Percentiles rank a stretch among this genome's conserved stretches.
phyloP scores from a whole-genome alignment of 2,329 filamentous ascomycete genomes.

The Aspergillus aculeatus region DNA sequence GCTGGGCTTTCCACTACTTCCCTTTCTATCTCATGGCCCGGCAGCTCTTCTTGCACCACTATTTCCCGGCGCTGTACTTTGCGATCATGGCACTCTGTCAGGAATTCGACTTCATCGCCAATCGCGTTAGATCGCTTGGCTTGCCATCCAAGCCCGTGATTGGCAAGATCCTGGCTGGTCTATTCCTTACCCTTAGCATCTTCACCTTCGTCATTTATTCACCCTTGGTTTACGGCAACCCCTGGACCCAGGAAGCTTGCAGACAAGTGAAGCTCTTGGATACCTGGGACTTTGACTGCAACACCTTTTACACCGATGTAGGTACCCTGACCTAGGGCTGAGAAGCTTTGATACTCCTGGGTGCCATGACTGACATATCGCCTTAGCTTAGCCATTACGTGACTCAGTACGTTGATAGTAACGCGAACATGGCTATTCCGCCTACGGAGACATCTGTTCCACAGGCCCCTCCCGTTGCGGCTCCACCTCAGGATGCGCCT shows the following conservation, averaged over 20 bases:
- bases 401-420: conserved; percentile 27
- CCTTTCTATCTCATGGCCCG: conserved; percentile 98
- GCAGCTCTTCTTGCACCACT: conserved; percentile 97
- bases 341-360: conserved; percentile 23
- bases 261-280: conserved; percentile 80
- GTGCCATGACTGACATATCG: conserved; percentile 26
- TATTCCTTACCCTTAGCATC: conserved; percentile 72
- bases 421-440: conserved; percentile 22
- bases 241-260: conserved; percentile 89
- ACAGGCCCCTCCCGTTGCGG: conserved; percentile 13
- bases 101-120: conserved; percentile 79
- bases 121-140: conserved; percentile 67
- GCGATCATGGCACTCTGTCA: conserved; percentile 86
- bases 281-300: conserved; percentile 98
- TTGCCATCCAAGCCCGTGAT: conserved; percentile 69
- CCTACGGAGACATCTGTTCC: conserved; percentile 19
- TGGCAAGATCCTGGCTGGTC: conserved; percentile 70
- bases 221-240: conserved; percentile 87
- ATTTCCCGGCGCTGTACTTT: conserved; percentile 96
- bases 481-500: conserved; percentile 12
- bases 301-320: conserved; percentile 83
- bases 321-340: conserved; percentile 51
- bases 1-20: conserved; percentile 98
- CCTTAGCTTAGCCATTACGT: conserved; percentile 41
- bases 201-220: conserved; percentile 80